These are phyloP conservation scores for Aspergillus brasiliensis DNA, from an alignment of 2,329 filamentous ascomycete species.

Conservation along the genomic window DNA sequence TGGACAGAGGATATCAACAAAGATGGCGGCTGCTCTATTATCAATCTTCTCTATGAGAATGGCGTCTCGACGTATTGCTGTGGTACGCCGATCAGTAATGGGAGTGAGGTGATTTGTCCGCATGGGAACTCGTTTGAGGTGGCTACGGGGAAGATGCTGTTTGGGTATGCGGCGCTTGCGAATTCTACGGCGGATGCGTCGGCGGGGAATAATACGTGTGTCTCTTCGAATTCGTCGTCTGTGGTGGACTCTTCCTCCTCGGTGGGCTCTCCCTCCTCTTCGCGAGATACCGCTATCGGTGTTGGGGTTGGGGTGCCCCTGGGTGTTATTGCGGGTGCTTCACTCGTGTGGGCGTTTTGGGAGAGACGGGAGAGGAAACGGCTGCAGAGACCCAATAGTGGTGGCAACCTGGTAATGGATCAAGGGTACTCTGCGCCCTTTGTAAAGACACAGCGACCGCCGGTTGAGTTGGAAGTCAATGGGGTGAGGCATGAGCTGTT, in stretches of 20 bases:
- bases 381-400: background rate
- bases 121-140: constrained; percentile 28
- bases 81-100: constrained; percentile 20
- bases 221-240: background rate
- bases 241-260: background rate
- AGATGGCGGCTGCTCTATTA: constrained; percentile 23
- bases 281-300: constrained; percentile 27
- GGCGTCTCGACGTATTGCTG: constrained; percentile 28
- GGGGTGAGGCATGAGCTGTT: background rate
- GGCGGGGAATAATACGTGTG: background rate
- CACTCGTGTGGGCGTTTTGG: constrained; percentile 31
- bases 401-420: background rate
- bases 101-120: constrained; percentile 18
- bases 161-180: constrained; percentile 24
- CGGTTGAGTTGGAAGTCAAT: background rate
- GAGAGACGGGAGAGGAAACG: constrained; percentile 15
- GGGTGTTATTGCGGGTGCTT: constrained; percentile 30
- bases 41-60: constrained; percentile 19
- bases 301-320: constrained; percentile 34
- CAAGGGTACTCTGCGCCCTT: background rate
- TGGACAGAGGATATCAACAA: constrained; percentile 16
- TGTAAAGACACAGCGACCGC: background rate
- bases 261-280: background rate
- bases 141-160: constrained; percentile 22
- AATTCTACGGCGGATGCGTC: constrained; percentile 16